Evolutionary conservation across 176 grass and related monocot genomes (phyloP).

Genomic region (Triticum aestivum): IWGSC_CS_RefSeq_v2.1 NC_057806.1:593816709-593817208

Average conservation of each 20-base stretch:
- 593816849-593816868: conserved; percentile 5
- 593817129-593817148: too few relatives aligned
- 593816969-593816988: not conserved
- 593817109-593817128: too few relatives aligned
- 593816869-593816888: conserved; percentile 52
- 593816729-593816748: not conserved
- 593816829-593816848: conserved; percentile 39
- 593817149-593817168: not conserved
- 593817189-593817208: conserved; percentile 41
- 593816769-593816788: conserved; percentile 53
- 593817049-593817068: conserved; percentile 4
- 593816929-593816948: not conserved
- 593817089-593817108: too few relatives aligned
- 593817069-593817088: not conserved
- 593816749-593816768: conserved; percentile 44
- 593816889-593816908: conserved; percentile 32
- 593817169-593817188: conserved; percentile 34
- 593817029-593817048: conserved; percentile 33
- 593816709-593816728: conserved; percentile 29
- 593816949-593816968: conserved; percentile 17
- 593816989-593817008: conserved; percentile 55
- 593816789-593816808: not conserved
- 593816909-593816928: conserved; percentile 23
- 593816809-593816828: conserved; percentile 18
- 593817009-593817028: conserved; percentile 49